These are phyloP conservation scores for Panicum miliaceum DNA, from an alignment of 176 grass and related monocot species.

Conservation along the genomic window DNA sequence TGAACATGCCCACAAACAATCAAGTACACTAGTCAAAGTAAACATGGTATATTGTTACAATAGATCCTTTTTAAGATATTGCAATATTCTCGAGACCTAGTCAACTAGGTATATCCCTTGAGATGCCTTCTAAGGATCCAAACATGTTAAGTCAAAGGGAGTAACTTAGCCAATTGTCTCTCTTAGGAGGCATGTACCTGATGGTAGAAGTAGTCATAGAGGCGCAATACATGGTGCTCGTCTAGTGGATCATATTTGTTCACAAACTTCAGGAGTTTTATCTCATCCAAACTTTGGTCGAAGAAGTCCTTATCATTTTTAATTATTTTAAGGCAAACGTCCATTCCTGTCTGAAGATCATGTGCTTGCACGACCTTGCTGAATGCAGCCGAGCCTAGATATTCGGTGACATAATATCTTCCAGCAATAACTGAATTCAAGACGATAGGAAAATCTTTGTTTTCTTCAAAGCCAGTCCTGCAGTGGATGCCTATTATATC, in stretches of 20 bases:
- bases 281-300: slow-evolving; percentile 97
- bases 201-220: slow-evolving; percentile 98
- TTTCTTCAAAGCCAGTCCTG: slow-evolving; percentile 99
- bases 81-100: neutral
- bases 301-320: slow-evolving; percentile 99
- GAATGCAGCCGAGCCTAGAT: slow-evolving; percentile 96
- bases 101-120: slow-evolving; percentile 30
- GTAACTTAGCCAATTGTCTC: slow-evolving; percentile 22
- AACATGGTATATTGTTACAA: neutral
- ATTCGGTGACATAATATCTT: slow-evolving; percentile 92
- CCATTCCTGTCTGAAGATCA: slow-evolving; percentile 78
- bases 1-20: slow-evolving; percentile 41
- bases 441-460: slow-evolving; percentile 86
- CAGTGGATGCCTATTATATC: slow-evolving; percentile 48
- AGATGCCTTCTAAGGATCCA: slow-evolving; percentile 21
- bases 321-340: slow-evolving; percentile 98
- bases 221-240: slow-evolving; percentile 77
- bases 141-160: slow-evolving; percentile 21
- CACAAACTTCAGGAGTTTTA: slow-evolving; percentile 94
- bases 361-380: slow-evolving; percentile 96
- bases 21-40: slow-evolving; percentile 19
- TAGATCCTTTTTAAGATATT: slow-evolving; percentile 2
- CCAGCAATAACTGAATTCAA: slow-evolving; percentile 88
- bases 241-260: slow-evolving; percentile 93
- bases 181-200: slow-evolving; percentile 64